Conservation (phyloP, 208 protist genomes). For the Crithidia sp. region DNA sequence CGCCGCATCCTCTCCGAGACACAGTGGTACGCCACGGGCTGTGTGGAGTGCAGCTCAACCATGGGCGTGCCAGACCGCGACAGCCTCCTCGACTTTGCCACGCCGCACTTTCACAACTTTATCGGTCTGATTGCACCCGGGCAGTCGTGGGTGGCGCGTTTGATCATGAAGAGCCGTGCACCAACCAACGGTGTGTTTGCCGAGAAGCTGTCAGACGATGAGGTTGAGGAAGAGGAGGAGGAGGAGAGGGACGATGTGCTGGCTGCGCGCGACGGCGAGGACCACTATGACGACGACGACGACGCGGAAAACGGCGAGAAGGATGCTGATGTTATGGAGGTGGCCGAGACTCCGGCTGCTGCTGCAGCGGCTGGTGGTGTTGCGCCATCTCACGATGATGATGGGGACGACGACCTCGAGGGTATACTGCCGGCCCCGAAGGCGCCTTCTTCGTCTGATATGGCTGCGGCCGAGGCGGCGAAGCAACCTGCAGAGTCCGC, state of each 20-base stretch:
- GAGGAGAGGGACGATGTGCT: background rate
- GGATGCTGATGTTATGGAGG: background rate
- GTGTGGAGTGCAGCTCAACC: constrained; percentile 64
- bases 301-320: background rate
- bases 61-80: constrained; percentile 60
- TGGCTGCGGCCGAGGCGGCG: background rate
- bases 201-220: constrained; percentile 66
- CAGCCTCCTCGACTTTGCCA: constrained; percentile 73
- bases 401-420: background rate
- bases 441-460: background rate
- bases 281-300: background rate
- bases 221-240: constrained; percentile 30
- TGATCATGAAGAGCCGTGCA: constrained; percentile 59
- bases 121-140: constrained; percentile 83
- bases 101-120: constrained; percentile 85
- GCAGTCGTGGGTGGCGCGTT: constrained; percentile 85
- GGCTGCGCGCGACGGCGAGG: background rate
- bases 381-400: background rate
- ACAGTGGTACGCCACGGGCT: constrained; percentile 81
- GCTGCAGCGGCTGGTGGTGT: background rate
- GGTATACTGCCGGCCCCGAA: background rate
- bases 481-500: background rate
- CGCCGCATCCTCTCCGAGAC: constrained; percentile 73
- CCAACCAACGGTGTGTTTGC: constrained; percentile 79
- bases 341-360: background rate